Evolutionary conservation across 2,329 filamentous ascomycete species (phyloP), one percentile per base, ranked within the genome.

Genomic region (Cordyceps cateniannulata): DNA sequence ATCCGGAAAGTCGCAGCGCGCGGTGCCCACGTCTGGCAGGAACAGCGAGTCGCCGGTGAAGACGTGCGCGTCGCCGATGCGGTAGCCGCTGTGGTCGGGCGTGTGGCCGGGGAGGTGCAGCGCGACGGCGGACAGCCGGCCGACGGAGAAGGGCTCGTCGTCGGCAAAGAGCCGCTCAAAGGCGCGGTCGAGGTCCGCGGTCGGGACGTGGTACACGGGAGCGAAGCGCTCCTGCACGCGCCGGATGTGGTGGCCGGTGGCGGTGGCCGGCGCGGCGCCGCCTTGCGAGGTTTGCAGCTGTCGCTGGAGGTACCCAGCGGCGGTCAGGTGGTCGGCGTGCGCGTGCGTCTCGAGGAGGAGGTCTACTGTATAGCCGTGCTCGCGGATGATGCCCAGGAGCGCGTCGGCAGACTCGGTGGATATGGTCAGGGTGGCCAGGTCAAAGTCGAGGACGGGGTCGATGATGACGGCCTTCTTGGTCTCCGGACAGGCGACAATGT

Each of bases 321-420:
- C 80, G 1, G 83, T 87, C 0, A 87, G 63, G 62, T 87, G 84
- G 60, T 87, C 82, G 4, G 83, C 83, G 62, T 86, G 82, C 0
- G 77, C 79, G 67, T 88, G 85, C 0, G 85, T 88, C 64, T 88
- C 85, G 2, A 88, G 75, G 20, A 88, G 82, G 49, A 70, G 72
- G 1, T 75, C 72, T 12, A 87, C 67, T 0, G 63, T 75, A 66
- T 85, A 86, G 1, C 71, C 71, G 1, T 80, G 69, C 2, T 77
- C 66, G 3, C 67, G 64, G 8, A 84, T 68, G 0, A 81, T 24
- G 0, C 71, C 64, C 0, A 88, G 71, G 0, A 88, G 63, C 0
- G 62, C 49, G 62, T 88, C 83, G 3, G 85, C 85, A 0, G 79
- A 73, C 0, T 65, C 52, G 0, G 85, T 87, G 5, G 70, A 75